Percentiles rank a stretch among this genome's conserved stretches.
Evolutionary conservation across 208 protist genomes (phyloP).

Genomic region (Entamoeba nuttalli): DNA sequence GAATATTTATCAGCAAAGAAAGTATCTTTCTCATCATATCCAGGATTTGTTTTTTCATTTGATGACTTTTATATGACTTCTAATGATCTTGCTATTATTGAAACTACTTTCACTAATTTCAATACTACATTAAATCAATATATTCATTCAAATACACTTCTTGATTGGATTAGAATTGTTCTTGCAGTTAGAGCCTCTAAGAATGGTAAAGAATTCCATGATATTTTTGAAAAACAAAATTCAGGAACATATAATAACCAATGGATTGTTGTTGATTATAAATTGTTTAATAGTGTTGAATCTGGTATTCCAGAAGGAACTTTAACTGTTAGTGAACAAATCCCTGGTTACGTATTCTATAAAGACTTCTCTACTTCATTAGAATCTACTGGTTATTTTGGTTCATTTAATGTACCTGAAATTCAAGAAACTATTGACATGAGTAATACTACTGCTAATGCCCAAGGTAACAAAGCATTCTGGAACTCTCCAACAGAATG

Average conservation of each 20-base stretch:
- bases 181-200: conserved; percentile 17
- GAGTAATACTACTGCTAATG: background rate
- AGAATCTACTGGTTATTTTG: background rate
- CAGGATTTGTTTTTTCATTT: conserved; percentile 17
- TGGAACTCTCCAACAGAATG: background rate
- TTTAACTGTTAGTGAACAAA: conserved; percentile 56
- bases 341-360: conserved; percentile 43
- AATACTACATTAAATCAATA: conserved; percentile 37
- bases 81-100: conserved; percentile 1
- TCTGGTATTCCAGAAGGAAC: background rate
- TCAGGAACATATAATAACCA: conserved; percentile 72
- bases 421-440: conserved; percentile 27
- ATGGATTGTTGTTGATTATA: conserved; percentile 63
- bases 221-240: conserved; percentile 53
- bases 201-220: conserved; percentile 44
- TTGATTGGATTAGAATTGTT: conserved; percentile 8
- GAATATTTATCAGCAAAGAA: background rate
- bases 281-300: conserved; percentile 31
- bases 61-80: conserved; percentile 18
- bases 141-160: conserved; percentile 31
- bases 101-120: conserved; percentile 38
- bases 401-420: conserved; percentile 35
- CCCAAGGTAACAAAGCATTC: background rate
- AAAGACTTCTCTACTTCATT: conserved; percentile 44
- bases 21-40: conserved; percentile 22